phyloP scores from a whole-genome alignment of 1,139 yeast species.

The Pichia sp. region DNA sequence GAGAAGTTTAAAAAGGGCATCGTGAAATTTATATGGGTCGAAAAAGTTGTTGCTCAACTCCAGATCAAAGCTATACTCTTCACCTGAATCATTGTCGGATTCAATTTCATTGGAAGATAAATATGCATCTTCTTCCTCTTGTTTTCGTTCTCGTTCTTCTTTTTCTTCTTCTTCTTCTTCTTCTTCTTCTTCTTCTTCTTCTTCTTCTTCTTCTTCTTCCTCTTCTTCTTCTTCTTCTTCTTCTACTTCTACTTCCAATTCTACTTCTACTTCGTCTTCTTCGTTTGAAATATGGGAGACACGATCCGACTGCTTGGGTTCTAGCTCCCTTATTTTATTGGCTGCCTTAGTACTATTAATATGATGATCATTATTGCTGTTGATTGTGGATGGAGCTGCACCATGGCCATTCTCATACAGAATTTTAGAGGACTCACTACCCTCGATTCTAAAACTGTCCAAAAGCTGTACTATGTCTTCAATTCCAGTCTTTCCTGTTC shows the following conservation, averaged over 20 bases:
- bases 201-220: too few relatives aligned
- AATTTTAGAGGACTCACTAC: not conserved
- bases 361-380: not conserved
- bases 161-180: too few relatives aligned
- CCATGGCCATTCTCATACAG: not conserved
- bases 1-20: conserved; percentile 23
- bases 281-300: not conserved
- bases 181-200: too few relatives aligned
- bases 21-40: conserved; percentile 27
- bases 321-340: not conserved
- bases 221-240: too few relatives aligned
- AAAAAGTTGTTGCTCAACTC: conserved; percentile 22
- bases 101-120: not conserved
- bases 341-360: not conserved
- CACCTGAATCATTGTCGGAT: conserved; percentile 12
- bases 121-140: not conserved
- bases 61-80: conserved; percentile 27
- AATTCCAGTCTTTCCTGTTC: not conserved
- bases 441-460: not conserved
- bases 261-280: too few relatives aligned
- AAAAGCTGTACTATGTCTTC: not conserved
- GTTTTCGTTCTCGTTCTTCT: not conserved
- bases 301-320: not conserved
- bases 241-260: too few relatives aligned
- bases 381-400: not conserved